phyloP scores from a whole-genome alignment of 225 moss, liverwort and hornwort genomes.

The Rhytidiadelphus loreus region DNA sequence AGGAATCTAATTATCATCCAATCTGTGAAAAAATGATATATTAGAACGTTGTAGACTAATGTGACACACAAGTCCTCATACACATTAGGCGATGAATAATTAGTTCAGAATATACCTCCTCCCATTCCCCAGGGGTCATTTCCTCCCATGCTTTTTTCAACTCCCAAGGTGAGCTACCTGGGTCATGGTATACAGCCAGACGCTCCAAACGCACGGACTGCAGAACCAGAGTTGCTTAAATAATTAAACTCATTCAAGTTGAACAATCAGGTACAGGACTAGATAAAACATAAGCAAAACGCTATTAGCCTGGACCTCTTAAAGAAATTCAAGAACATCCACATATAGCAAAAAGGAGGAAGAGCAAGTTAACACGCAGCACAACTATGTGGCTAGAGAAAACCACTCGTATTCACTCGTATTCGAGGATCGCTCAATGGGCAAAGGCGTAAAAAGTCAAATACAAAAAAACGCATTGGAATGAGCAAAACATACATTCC shows the following conservation, averaged over 20 bases:
- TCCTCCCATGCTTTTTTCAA: slow-evolving; percentile 71
- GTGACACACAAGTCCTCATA: neutral
- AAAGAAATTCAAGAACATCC: neutral
- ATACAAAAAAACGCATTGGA: neutral
- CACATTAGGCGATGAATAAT: neutral
- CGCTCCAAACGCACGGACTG: slow-evolving; percentile 91
- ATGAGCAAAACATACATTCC: neutral
- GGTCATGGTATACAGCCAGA: slow-evolving; percentile 86
- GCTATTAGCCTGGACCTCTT: neutral
- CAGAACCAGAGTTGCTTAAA: neutral
- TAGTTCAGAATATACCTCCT: slow-evolving; percentile 49
- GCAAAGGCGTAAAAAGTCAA: neutral
- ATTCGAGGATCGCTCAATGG: neutral
- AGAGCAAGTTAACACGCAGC: neutral
- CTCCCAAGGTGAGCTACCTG: slow-evolving; percentile 65
- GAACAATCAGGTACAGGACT: neutral
- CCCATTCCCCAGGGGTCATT: slow-evolving; percentile 79
- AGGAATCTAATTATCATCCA: neutral
- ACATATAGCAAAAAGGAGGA: neutral
- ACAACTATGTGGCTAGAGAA: neutral
- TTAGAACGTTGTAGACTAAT: neutral
- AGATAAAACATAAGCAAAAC: neutral
- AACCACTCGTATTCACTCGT: neutral
- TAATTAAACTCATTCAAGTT: neutral
- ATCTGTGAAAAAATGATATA: neutral